phyloP scores from a whole-genome alignment of 495 filamentous ascomycete genomes.

The Lepidopterella palustris region DNA sequence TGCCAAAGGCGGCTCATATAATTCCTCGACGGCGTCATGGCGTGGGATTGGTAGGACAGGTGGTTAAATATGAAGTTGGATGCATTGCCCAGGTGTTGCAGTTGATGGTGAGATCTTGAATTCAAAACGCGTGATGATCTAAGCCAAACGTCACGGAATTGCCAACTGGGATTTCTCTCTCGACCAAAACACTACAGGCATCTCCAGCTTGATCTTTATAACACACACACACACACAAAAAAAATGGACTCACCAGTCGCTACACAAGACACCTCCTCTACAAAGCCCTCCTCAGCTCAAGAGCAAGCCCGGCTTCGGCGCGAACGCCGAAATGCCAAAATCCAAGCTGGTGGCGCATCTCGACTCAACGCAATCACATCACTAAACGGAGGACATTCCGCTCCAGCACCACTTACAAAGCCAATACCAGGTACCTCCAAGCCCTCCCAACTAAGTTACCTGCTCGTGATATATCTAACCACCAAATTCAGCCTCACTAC shows the following conservation, averaged over 20 bases:
- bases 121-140: no score
- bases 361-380: slow-evolving; percentile 76
- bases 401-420: neutral
- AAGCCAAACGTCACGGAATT: no score
- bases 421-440: neutral
- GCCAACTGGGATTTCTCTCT: no score
- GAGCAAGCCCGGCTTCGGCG: slow-evolving; percentile 77
- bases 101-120: no score
- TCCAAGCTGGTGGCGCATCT: slow-evolving; percentile 70
- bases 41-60: no score
- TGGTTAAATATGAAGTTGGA: no score
- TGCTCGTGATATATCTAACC: neutral
- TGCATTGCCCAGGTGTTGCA: no score
- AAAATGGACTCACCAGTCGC: slow-evolving; percentile 19
- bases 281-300: slow-evolving; percentile 49
- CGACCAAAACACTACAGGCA: neutral
- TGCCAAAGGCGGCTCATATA: no score
- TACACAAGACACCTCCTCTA: slow-evolving; percentile 6
- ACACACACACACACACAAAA: neutral
- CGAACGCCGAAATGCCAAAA: slow-evolving; percentile 84
- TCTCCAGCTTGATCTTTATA: neutral
- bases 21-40: no score
- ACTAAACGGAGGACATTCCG: slow-evolving; percentile 15
- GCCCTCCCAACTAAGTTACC: neutral
- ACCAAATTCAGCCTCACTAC: slow-evolving; percentile 5